phyloP scores from a whole-genome alignment of 805 yeast genomes.

The Pichia phayaonensis region DNA sequence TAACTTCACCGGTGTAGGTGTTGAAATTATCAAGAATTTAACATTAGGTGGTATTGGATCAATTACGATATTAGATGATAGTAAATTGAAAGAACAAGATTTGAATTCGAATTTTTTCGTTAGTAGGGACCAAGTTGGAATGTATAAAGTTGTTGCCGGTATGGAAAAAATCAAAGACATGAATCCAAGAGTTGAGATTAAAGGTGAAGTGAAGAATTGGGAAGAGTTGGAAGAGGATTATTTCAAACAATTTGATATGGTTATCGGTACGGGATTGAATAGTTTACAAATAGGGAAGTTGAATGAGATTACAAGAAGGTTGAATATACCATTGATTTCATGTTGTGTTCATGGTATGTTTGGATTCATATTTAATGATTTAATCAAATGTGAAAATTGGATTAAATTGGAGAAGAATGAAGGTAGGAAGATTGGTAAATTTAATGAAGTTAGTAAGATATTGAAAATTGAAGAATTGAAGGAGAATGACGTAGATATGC shows the following conservation, averaged over 20 bases:
- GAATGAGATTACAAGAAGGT: slow-evolving; percentile 48
- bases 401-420: slow-evolving; percentile 45
- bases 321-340: slow-evolving; percentile 58
- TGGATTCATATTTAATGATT: slow-evolving; percentile 76
- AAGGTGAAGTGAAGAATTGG: slow-evolving; percentile 10
- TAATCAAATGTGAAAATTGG: slow-evolving; percentile 52
- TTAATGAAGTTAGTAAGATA: slow-evolving; percentile 36
- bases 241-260: slow-evolving; percentile 53
- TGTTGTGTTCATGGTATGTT: slow-evolving; percentile 71
- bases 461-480: slow-evolving; percentile 27
- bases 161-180: slow-evolving; percentile 54
- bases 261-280: slow-evolving; percentile 65
- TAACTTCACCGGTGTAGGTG: slow-evolving; percentile 69
- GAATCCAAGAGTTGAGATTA: slow-evolving; percentile 68
- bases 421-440: slow-evolving; percentile 44
- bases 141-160: slow-evolving; percentile 46
- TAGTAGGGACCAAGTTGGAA: slow-evolving; percentile 47
- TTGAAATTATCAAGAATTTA: slow-evolving; percentile 76
- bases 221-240: slow-evolving; percentile 26
- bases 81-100: slow-evolving; percentile 48
- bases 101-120: slow-evolving; percentile 71
- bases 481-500: slow-evolving; percentile 30
- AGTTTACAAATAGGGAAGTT: slow-evolving; percentile 36
- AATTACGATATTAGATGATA: slow-evolving; percentile 58
- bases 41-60: slow-evolving; percentile 85